Evolutionary conservation across 2,329 filamentous ascomycete species (phyloP).

Genomic region (Daldinia eschscholtzii): DNA sequence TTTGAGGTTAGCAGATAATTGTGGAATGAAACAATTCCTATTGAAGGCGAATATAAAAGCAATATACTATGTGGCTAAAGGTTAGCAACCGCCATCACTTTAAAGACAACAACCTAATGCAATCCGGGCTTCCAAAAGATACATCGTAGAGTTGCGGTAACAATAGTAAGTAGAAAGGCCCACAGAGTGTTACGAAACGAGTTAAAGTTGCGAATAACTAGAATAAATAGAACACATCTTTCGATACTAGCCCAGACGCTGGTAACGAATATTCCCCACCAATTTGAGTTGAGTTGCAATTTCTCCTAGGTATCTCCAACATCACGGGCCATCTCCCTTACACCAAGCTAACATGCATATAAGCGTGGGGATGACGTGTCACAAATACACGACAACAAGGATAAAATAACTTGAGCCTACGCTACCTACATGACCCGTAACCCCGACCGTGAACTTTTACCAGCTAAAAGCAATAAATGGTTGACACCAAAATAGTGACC

Average conservation of each 20-base stretch:
- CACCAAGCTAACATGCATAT: constrained; percentile 5
- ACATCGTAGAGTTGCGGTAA: background rate
- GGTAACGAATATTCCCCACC: background rate
- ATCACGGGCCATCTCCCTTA: constrained; percentile 1
- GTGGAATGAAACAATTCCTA: background rate
- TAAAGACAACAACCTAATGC: background rate
- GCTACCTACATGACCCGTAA: background rate
- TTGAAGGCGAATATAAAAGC: background rate
- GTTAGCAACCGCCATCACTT: background rate
- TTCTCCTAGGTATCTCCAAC: constrained; percentile 9
- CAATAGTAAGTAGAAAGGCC: background rate
- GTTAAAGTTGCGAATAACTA: background rate
- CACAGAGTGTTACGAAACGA: background rate
- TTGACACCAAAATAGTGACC: constrained; percentile 15
- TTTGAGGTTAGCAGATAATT: background rate
- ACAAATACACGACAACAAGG: background rate
- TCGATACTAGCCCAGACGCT: background rate
- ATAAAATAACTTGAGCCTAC: background rate
- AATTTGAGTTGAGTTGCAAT: constrained; percentile 4
- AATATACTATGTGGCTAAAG: background rate
- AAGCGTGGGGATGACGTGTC: background rate
- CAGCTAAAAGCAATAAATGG: background rate
- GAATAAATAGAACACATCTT: background rate
- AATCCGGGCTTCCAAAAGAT: background rate
- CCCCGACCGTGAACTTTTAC: background rate